Evolutionary conservation across 2,329 filamentous ascomycete species (phyloP), one percentile per base, ranked within the genome.

Genomic region (Pseudogymnoascus pannorum): DNA sequence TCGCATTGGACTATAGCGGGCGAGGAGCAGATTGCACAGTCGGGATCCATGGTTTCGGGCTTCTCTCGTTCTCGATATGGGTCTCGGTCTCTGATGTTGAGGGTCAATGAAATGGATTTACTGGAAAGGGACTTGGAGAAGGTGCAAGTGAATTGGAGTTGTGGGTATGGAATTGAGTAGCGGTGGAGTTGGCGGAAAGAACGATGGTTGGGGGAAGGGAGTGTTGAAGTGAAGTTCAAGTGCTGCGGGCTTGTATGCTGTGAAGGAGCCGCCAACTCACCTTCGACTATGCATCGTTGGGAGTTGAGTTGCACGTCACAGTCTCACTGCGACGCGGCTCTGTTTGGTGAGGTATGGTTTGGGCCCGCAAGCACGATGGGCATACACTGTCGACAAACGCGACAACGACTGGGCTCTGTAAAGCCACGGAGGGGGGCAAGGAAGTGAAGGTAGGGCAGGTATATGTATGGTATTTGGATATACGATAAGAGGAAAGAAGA

Each of bases 1-100:
- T 86, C 83, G 72, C 86, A 88, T 64, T 76, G 78, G 67, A 79
- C 71, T 42, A 76, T 77, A 51, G 85, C 84, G 64, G 85, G 83
- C 65, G 80, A 78, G 69, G 78, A 78, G 72, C 86, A 88, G 70
- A 88, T 85, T 60, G 85, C 85, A 73, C 86, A 88, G 74, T 87
- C 83, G 44, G 85, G 85, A 69, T 88, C 85, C 83, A 87, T 87
- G 73, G 79, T 85, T 72, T 82, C 79, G 76, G 72, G 73, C 62
- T 68, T 31, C 65, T 65, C 33, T 80, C 81, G 68, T 76, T 75
- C 68, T 58, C 31, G 57, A 33, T 58, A 58, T 2, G 57, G 31
- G 57, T 58, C 48, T 54, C 57, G 11, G 31, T 36, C 57, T 40
- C 36, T 58, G 57, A 16, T 24, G 31, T n/a, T 9, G 36, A 24